phyloP scores from a whole-genome alignment of 306 rosid species.

The peach (Prunus persica) region Prunus_persica_NCBIv2 NC_034016.1:17769501-17770000 shows the following conservation, averaged over 20 bases:
- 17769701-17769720: background rate
- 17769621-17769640: no score
- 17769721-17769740: slow-evolving; percentile 67
- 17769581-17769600: no score
- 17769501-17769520: slow-evolving; percentile 48
- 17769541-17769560: no score
- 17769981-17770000: no score
- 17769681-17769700: background rate
- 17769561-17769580: no score
- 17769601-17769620: no score
- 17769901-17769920: background rate
- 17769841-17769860: slow-evolving; percentile 59
- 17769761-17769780: slow-evolving; percentile 43
- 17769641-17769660: no score
- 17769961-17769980: no score
- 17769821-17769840: slow-evolving; percentile 69
- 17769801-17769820: slow-evolving; percentile 30
- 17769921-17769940: no score
- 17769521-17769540: slow-evolving; percentile 55
- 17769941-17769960: no score
- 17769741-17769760: slow-evolving; percentile 56
- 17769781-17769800: slow-evolving; percentile 24
- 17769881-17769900: background rate
- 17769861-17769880: slow-evolving; percentile 48
- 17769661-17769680: no score